phyloP scores from a whole-genome alignment of 257 asterid genomes.

The Cruciata laevipes region DNA sequence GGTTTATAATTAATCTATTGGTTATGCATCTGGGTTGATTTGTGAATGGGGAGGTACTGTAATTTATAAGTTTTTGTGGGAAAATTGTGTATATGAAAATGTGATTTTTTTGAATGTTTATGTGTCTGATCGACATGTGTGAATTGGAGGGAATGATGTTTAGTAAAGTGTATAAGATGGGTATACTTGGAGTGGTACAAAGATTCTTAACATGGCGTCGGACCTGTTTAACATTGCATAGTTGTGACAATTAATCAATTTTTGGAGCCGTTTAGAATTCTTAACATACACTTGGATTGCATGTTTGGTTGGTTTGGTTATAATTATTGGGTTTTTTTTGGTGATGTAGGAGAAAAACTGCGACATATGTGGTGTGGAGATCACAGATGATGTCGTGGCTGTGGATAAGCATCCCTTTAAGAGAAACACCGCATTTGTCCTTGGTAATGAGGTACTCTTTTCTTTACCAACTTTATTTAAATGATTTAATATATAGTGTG shows the following conservation, averaged over 20 bases:
- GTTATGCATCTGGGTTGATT: not conserved
- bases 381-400: constrained; percentile 63
- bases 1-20: not conserved
- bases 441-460: constrained; percentile 79
- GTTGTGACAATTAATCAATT: too few species aligned
- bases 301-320: not conserved
- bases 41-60: too few species aligned
- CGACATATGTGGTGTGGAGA: constrained; percentile 97
- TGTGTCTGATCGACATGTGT: not conserved
- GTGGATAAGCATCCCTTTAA: constrained; percentile 84
- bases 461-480: not conserved
- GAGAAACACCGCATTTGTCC: constrained; percentile 89
- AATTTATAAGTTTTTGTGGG: not conserved
- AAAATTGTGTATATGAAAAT: not conserved
- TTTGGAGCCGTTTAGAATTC: too few species aligned
- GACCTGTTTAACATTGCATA: too few species aligned
- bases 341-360: constrained; percentile 65
- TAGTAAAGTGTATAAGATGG: not conserved
- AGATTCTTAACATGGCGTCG: not conserved
- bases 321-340: not conserved
- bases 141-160: not conserved
- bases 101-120: not conserved
- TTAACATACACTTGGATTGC: too few species aligned
- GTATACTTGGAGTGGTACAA: not conserved
- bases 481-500: not conserved